Base-by-base conservation (phyloP, 352 stramenopile species). In the Globisporangium alternatum region DNA sequence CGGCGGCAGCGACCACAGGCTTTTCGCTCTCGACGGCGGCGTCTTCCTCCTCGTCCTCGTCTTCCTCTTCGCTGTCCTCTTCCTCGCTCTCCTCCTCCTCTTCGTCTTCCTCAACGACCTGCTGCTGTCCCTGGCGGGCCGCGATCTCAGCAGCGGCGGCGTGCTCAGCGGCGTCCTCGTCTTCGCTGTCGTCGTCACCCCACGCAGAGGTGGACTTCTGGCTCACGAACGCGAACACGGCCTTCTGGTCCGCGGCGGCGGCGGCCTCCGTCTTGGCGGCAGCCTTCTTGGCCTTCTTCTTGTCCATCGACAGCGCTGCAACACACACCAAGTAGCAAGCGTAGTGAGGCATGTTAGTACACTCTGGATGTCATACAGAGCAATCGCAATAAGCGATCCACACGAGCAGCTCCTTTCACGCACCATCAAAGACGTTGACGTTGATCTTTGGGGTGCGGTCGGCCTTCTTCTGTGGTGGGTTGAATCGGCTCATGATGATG, bases 141-240 rank as follows among this genome's bases (percentile, higher is more conserved):
- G 68, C 60, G 31, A 58, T 62, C 22, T 72, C 54, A 9, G 62
- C 63, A 10, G 57, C 56, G 15, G 49, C 64, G 19, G 75, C 75
- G 51, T 86, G 78, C 47, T 68, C 54, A n/a, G 52, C 61, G 3
- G 61, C 61, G 33, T 82, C 76, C 31, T 83, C 75, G 41, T 93
- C 83, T 56, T 96, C 85, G 59, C 88, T 85, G 69, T 81, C 88
- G 28, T 90, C 80, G 65, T 91, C 79, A 37, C 75, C 78, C 71
- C 76, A 88, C 22, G 86, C 80, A n/a, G 72, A 77, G 55, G 73
- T 83, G 53, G 83, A 87, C 67, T 79, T 75, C 48, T 89, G 80
- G 69, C 71, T 81, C 49, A 91, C 80, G 48, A 94, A 94, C 30
- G 83, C 88, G 25, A 85, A 84, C 53, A 88, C 83, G 47, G 74